A percentile compares a stretch with the other conserved stretches of the same genome.
These are phyloP conservation scores for Cetradonia linearis DNA, from an alignment of 495 filamentous ascomycete species.

Conservation along the genomic window DNA sequence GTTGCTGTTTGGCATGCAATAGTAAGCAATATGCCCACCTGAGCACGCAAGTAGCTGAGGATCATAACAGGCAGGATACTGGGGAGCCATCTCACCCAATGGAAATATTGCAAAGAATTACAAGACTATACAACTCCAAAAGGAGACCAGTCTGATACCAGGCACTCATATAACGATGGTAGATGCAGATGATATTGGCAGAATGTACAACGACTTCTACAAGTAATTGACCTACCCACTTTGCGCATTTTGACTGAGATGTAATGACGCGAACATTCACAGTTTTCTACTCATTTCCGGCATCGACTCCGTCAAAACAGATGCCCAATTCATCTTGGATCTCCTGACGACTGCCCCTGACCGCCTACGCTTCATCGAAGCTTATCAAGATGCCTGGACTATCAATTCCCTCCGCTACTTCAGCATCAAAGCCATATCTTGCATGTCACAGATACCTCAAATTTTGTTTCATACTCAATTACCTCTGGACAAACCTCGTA, in stretches of 20 bases:
- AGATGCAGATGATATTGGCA: slow-evolving; percentile 56
- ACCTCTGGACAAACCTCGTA: slow-evolving; percentile 54
- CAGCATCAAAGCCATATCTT: slow-evolving; percentile 66
- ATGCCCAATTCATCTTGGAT: slow-evolving; percentile 81
- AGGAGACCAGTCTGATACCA: slow-evolving; percentile 43
- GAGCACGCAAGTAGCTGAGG: not conserved
- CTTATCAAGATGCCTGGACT: slow-evolving; percentile 83
- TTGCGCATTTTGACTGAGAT: not conserved
- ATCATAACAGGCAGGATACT: slow-evolving; percentile 52
- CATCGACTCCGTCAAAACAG: slow-evolving; percentile 79
- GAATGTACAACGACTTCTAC: slow-evolving; percentile 91
- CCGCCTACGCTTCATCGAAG: slow-evolving; percentile 54
- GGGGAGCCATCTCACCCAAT: slow-evolving; percentile 71
- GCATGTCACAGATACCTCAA: slow-evolving; percentile 82
- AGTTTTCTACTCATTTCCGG: slow-evolving; percentile 57
- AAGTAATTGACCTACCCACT: slow-evolving; percentile 14
- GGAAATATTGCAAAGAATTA: slow-evolving; percentile 67
- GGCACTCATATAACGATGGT: slow-evolving; percentile 64
- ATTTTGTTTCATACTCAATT: slow-evolving; percentile 76
- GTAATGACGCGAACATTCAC: slow-evolving; percentile 5
- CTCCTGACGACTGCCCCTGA: slow-evolving; percentile 55
- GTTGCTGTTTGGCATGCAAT: slow-evolving; percentile 94
- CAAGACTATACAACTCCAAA: slow-evolving; percentile 57
- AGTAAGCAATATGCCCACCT: slow-evolving; percentile 17
- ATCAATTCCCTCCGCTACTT: slow-evolving; percentile 69